These are phyloP conservation scores for Cucumis hystrix DNA, from an alignment of 306 rosid genomes.

Conservation along the genomic window DNA sequence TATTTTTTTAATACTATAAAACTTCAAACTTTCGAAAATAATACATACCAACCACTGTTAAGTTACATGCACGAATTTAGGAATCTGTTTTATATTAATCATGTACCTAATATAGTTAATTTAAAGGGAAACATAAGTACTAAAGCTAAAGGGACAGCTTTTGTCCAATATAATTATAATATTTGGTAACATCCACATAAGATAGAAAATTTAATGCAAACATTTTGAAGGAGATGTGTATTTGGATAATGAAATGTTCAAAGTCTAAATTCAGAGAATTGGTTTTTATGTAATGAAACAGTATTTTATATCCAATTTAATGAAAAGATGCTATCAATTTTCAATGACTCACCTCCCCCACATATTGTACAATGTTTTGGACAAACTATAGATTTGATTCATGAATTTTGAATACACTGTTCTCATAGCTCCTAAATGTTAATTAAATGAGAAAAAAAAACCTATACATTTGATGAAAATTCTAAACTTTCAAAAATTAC, in stretches of 20 bases:
- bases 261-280: not conserved
- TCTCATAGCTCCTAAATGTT: too few species aligned
- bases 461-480: too few species aligned
- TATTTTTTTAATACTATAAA: too few species aligned
- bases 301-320: not conserved
- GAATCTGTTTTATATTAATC: too few species aligned
- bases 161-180: not conserved
- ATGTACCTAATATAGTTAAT: too few species aligned
- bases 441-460: too few species aligned
- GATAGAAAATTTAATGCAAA: not conserved
- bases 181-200: not conserved
- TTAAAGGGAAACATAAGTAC: not conserved
- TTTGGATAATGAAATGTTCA: not conserved
- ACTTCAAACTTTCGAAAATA: too few species aligned
- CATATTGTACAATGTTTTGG: not conserved
- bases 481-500: too few species aligned
- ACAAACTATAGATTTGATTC: not conserved
- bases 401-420: not conserved
- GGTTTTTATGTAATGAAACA: not conserved
- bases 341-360: not conserved
- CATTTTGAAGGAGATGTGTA: not conserved
- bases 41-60: too few species aligned
- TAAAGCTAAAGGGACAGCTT: not conserved
- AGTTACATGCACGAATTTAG: too few species aligned
- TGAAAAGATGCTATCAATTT: not conserved